Base-by-base conservation (phyloP, 306 rosid species). In the Trifolium repens region DNA sequence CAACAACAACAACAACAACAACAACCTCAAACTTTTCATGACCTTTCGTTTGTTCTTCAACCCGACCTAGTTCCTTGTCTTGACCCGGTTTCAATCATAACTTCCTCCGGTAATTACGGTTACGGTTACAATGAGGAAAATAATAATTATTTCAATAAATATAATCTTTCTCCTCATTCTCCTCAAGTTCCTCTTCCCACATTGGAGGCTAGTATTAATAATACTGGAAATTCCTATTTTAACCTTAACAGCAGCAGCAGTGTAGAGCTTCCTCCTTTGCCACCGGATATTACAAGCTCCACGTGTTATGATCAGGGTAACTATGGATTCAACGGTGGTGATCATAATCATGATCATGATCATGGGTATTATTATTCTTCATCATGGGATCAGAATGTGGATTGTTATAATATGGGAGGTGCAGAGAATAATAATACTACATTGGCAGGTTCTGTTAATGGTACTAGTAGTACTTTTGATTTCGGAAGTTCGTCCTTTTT, bases 241-340 rank as follows among this genome's bases (percentile, higher is more conserved):
- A 55, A 32, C 54, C 79, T 19, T 17, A 30, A 0, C 19, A 63
- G 2, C 16, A 53, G 35, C 0, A 16, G 9, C 42, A 55, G 16
- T 22, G 47, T 74, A 5, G 89, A 84, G 75, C 90, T 87, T 54
- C 90, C 88, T 2, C 90, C 90, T 1, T 79, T 87, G 78, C 88
- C 90, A 15, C 87, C 88, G 3, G 88, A 84, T 70, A 84, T 84
- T 13, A 84, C 83, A 1, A 84, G 88, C 76, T 84, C 88, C 3
- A 8, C 35, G 17, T 84, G 84, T 14, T 76, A 83, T 17, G 77
- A 77, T 43, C 30, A 4, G 27, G 49, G 15, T 37, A 4, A 63
- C 5, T 50, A 17, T 6, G 57, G 10, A 15, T 67, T 43, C 71
- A 17, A 43, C 54, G 55, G 42, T 8, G 73, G 24, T 9, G 43